Evolutionary conservation across 2,329 filamentous ascomycete species (phyloP), one percentile per base, ranked within the genome.

Genomic region (Stagonosporopsis vannaccii): DNA sequence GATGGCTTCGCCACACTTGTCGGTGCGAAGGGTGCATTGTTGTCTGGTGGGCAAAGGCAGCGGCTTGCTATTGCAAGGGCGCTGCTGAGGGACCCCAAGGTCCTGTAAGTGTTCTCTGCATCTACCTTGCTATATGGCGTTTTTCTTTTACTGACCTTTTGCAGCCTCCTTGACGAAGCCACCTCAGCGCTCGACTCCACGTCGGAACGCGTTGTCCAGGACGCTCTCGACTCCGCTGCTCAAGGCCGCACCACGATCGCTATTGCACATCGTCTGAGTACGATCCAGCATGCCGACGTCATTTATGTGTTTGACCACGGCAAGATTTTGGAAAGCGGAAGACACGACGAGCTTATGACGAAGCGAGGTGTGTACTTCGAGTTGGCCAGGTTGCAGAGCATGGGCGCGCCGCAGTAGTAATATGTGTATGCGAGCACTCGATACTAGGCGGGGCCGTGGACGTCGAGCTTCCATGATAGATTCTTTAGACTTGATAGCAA

Each of bases 271-370:
- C 84, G 95, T 22, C 80, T 99, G 6, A 92, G 88, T 70, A 97
- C 95, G 0, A 97, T 98, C 58, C 92, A 97, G 73, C 93, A 95
- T 73, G 94, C 94, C 0, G 94, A 98, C 72, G 80, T 94, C 44
- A 98, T 98, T 67, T 97, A 96, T 63, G 94, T 98, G n/a, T 95
- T 98, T 73, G 93, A 97, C 75, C 88, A 91, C 67, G 95, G 94
- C 7, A 84, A 86, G 57, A 86, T 98, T 39, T 90, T 96, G 1
- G 94, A 98, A 80, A 84, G 85, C 64, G 94, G 94, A 5, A 92
- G 87, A 8, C 94, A 98, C 90, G 84, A 83, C 0, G 78, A 82
- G 45, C 56, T 81, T 32, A 69, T 81, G 48, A 67, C 63, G 4
- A 70, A 63, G 56, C 70, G 67, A 44, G 79, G 78, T 0, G 69